A percentile compares a stretch with the other conserved stretches of the same genome.
Conservation (phyloP, 108 stramenopile genomes). For the Cyclotella choctawhatcheeana region DNA sequence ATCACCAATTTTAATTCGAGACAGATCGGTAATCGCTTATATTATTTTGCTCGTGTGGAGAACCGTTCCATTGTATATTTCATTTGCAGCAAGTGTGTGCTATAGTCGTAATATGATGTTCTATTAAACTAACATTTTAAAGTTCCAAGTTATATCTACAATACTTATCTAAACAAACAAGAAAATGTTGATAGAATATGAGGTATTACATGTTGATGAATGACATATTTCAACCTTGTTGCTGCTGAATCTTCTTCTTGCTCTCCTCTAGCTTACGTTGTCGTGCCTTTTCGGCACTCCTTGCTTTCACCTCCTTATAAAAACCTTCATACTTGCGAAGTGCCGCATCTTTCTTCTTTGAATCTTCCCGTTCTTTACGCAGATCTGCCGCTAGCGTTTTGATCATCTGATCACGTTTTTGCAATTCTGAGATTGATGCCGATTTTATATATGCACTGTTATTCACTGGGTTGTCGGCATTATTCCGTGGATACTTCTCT, state of each 20-base stretch:
- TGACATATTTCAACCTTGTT: constrained; percentile 10
- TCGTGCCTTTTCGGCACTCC: constrained; percentile 81
- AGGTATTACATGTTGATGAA: background rate
- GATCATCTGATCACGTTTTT: constrained; percentile 80
- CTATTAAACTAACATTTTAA: background rate
- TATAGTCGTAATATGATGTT: constrained; percentile 5
- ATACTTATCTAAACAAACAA: background rate
- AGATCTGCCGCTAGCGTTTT: constrained; percentile 78
- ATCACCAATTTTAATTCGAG: background rate
- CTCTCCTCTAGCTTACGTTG: constrained; percentile 55
- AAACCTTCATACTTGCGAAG: constrained; percentile 88
- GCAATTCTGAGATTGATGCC: constrained; percentile 53
- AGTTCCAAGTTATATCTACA: background rate
- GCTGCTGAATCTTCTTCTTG: constrained; percentile 30
- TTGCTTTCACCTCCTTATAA: constrained; percentile 85
- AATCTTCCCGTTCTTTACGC: constrained; percentile 83
- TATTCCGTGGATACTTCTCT: constrained; percentile 61
- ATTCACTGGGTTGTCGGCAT: constrained; percentile 54
- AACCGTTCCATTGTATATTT: background rate
- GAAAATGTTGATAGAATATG: background rate
- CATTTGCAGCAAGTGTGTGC: background rate
- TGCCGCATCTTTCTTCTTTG: constrained; percentile 83
- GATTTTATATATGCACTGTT: constrained; percentile 49
- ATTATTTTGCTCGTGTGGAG: background rate
- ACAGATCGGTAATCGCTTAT: no score